Conservation (phyloP, 2,329 filamentous ascomycete genomes). For the Camptophora hylomeconis region DNA sequence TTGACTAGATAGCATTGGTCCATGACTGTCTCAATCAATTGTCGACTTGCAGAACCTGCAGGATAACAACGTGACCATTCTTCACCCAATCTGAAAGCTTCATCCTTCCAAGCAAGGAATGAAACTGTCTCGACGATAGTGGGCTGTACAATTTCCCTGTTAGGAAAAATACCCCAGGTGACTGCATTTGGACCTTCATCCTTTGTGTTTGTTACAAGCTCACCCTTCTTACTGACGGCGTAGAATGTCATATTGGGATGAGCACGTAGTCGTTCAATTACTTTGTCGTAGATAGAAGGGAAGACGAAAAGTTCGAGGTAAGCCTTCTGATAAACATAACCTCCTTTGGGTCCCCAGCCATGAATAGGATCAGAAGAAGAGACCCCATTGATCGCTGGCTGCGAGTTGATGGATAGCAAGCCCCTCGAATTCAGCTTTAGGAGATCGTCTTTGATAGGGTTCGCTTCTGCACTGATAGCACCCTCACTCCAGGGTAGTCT, state of each 20-base stretch:
- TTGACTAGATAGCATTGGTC: constrained; percentile 89
- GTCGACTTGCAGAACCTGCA: constrained; percentile 59
- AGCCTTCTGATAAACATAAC: constrained; percentile 96
- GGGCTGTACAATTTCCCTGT: constrained; percentile 98
- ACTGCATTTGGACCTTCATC: constrained; percentile 90
- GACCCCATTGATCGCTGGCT: constrained; percentile 82
- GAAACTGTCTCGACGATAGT: constrained; percentile 98
- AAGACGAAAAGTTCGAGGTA: constrained; percentile 87
- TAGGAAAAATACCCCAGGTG: constrained; percentile 97
- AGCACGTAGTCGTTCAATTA: constrained; percentile 64
- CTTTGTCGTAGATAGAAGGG: constrained; percentile 61
- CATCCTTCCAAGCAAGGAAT: constrained; percentile 97
- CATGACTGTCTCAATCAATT: constrained; percentile 71
- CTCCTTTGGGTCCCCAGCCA: constrained; percentile 89
- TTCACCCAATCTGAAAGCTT: constrained; percentile 81
- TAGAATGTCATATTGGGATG: constrained; percentile 86
- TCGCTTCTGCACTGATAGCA: constrained; percentile 69
- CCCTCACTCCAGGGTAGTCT: constrained; percentile 90
- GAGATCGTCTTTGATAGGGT: constrained; percentile 62
- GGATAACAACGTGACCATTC: constrained; percentile 93
- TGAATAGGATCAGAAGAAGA: constrained; percentile 77
- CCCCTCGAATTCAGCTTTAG: constrained; percentile 74
- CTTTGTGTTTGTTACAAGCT: constrained; percentile 71
- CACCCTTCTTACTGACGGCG: constrained; percentile 72
- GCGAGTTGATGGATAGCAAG: constrained; percentile 90